Conservation (phyloP, 441 rosid genomes). For the Omphalea diandra region DNA sequence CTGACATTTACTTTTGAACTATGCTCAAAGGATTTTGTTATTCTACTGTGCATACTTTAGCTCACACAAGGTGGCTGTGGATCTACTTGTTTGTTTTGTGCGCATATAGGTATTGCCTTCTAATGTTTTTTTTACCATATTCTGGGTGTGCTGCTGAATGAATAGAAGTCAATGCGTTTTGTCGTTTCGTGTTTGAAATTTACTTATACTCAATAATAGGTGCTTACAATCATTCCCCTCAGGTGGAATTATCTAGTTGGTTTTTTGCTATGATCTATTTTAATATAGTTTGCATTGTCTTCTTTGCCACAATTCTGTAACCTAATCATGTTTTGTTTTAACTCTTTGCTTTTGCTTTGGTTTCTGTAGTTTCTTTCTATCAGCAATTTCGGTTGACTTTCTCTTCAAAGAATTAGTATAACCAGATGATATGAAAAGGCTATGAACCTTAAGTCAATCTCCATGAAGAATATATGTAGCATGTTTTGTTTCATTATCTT, state of each 20-base stretch:
- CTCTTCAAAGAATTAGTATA: neutral
- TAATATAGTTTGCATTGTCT: neutral
- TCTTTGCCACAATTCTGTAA: neutral
- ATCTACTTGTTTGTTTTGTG: neutral
- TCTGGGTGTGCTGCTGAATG: neutral
- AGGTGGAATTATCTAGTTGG: neutral
- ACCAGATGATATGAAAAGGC: neutral
- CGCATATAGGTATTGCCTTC: neutral
- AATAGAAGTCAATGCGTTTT: slow-evolving; percentile 13
- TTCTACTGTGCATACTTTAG: no score
- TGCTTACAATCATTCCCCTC: neutral
- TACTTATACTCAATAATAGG: slow-evolving; percentile 5
- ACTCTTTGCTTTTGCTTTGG: neutral
- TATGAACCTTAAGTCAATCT: neutral
- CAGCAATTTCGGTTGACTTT: neutral
- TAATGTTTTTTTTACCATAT: no score
- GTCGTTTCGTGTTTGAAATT: slow-evolving; percentile 25
- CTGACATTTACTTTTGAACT: neutral
- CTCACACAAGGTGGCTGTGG: neutral
- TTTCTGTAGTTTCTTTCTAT: slow-evolving; percentile 2
- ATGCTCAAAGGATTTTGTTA: neutral
- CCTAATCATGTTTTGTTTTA: neutral
- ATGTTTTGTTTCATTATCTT: neutral
- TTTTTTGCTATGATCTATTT: slow-evolving; percentile 14
- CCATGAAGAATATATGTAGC: neutral